Percentiles rank a stretch among this genome's conserved stretches.
Evolutionary conservation across 805 yeast species (phyloP).

Genomic region (Sugiyamaella floridensis): DNA sequence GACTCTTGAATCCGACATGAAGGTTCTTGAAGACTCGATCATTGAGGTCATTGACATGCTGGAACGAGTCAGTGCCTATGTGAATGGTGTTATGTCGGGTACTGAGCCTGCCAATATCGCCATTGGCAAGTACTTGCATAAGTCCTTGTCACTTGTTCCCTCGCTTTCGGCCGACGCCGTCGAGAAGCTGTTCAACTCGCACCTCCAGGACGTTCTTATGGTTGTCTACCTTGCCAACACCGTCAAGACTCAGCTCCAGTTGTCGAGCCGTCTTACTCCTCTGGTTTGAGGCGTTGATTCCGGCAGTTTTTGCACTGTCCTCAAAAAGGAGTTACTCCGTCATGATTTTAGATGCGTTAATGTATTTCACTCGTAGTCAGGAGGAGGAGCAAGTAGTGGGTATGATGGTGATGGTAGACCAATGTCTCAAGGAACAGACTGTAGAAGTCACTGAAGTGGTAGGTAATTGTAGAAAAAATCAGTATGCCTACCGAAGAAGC

Average conservation of each 20-base stretch:
- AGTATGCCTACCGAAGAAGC: no score
- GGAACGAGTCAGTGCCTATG: conserved; percentile 34
- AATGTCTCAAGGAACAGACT: no score
- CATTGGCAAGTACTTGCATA: conserved; percentile 60
- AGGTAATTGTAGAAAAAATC: no score
- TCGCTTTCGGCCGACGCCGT: conserved; percentile 42
- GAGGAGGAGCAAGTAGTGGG: no score
- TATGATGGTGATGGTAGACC: no score
- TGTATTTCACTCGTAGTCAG: background rate
- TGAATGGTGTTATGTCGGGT: conserved; percentile 25
- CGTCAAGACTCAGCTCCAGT: conserved; percentile 75
- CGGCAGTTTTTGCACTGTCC: background rate
- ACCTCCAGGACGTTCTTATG: conserved; percentile 73
- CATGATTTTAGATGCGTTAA: background rate
- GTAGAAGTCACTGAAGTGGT: no score
- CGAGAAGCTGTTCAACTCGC: conserved; percentile 56
- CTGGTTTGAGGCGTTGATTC: conserved; percentile 29
- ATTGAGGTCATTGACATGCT: conserved; percentile 34
- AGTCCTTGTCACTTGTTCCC: conserved; percentile 36
- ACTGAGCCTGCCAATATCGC: conserved; percentile 30
- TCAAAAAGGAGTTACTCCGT: background rate
- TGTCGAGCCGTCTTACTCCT: conserved; percentile 67
- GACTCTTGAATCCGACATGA: conserved; percentile 29
- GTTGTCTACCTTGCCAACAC: conserved; percentile 77
- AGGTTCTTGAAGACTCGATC: conserved; percentile 30